Base-by-base conservation (phyloP, 2,329 filamentous ascomycete species). In the Akanthomyces muscarius region DNA sequence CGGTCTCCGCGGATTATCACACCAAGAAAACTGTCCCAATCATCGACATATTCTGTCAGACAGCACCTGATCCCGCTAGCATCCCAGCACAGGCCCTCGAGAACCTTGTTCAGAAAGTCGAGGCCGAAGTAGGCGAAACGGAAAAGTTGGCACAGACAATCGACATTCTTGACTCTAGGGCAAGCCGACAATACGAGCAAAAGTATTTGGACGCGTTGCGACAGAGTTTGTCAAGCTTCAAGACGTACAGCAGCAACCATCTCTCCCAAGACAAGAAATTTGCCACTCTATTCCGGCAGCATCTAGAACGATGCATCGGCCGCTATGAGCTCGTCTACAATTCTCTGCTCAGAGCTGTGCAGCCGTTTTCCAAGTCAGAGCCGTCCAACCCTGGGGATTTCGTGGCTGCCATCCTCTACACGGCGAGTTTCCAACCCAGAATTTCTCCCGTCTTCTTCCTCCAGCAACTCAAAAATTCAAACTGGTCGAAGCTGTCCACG, bases 381-480 rank as follows among this genome's bases (percentile, higher is more conserved):
- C 25, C 48, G 5, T 51, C 48, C 5, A 33, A 5, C 4, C 10
- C 48, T 18, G 48, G 18, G 5, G 14, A 51, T 14, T n/a, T 51
- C 2, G 48, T 33, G 48, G 14, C 25, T 14, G 48, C 28, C 5
- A n/a, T 51, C 8, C 25, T 51, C 25, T n/a, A 5, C 13, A 33
- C 6, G 13, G 48, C 48, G 10, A 10, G 25, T 1, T 51, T 51
- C 18, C 36, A 41, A 30, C 52, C 52, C 11, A 41, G 36, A n/a
- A 41, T 55, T n/a, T 25, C 52, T 7, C 52, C 52, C 5, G 13
- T 55, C n/a, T 55, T 55, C 33, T 55, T 55, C 13, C 52, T 55
- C 5, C 52, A 55, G 52, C 52, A 55, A 13, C 36, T 55, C 4
- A n/a, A 16, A n/a, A 4, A 8, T 11, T 6, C 11, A 6, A 23